A percentile compares a stretch with the other conserved stretches of the same genome.
Conservation (phyloP, 129 eudicot genomes). For the Arctium lappa region DNA sequence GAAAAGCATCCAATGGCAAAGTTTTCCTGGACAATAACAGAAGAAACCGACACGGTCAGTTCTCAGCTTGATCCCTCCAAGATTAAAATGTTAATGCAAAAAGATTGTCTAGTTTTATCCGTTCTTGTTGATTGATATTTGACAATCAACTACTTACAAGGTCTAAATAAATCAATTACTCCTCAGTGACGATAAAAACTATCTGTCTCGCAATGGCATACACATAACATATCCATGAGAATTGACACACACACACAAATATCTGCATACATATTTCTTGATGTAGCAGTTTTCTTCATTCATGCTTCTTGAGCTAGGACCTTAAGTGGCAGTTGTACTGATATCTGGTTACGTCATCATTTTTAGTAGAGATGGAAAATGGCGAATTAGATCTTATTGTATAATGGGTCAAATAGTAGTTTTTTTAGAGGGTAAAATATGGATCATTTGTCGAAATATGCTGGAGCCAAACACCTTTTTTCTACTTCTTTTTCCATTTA, state of each 20-base stretch:
- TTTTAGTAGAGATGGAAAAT: background rate
- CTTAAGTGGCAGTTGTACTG: background rate
- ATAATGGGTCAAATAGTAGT: background rate
- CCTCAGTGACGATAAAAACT: background rate
- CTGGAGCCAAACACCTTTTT: background rate
- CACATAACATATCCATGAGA: background rate
- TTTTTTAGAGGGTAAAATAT: background rate
- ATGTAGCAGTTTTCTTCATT: background rate
- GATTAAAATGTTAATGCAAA: background rate
- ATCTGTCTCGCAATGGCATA: background rate
- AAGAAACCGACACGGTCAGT: constrained; percentile 85
- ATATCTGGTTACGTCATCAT: background rate
- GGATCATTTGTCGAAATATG: background rate
- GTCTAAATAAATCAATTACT: background rate
- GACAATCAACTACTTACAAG: background rate
- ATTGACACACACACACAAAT: background rate
- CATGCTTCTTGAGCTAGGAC: background rate
- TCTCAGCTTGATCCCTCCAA: constrained; percentile 4
- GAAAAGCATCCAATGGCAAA: constrained; percentile 93
- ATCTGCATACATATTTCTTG: background rate
- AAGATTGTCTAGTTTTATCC: background rate
- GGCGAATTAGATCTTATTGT: background rate
- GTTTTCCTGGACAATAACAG: constrained; percentile 85
- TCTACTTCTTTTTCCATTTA: background rate
- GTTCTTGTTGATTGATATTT: background rate